Conservation (phyloP, 202 grass and related monocot genomes). For the Schoenoplectus tabernaemontani region DNA sequence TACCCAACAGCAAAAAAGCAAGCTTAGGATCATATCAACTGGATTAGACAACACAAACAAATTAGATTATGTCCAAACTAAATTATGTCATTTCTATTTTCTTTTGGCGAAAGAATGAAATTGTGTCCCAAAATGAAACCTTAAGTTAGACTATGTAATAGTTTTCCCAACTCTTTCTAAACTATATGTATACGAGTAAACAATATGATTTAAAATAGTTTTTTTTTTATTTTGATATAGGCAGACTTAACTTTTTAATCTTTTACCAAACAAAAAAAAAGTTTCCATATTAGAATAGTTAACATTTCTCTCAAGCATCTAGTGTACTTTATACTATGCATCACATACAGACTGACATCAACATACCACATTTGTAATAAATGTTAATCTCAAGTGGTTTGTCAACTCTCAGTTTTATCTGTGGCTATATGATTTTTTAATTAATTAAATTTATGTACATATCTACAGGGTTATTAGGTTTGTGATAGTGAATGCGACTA, state of each 20-base stretch:
- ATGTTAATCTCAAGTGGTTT: neutral
- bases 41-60: constrained; percentile 86
- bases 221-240: too few relatives aligned
- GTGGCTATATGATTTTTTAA: neutral
- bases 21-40: constrained; percentile 78
- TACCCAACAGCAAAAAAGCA: constrained; percentile 41
- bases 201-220: too few relatives aligned
- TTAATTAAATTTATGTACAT: neutral
- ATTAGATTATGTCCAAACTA: constrained; percentile 47
- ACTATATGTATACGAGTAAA: too few relatives aligned
- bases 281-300: too few relatives aligned
- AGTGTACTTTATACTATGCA: too few relatives aligned
- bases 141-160: too few relatives aligned
- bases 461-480: neutral
- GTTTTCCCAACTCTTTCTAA: too few relatives aligned
- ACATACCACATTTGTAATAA: neutral
- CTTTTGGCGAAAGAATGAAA: too few relatives aligned
- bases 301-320: too few relatives aligned
- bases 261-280: too few relatives aligned
- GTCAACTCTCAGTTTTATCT: neutral
- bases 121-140: too few relatives aligned
- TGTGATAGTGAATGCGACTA: neutral
- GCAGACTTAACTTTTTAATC: too few relatives aligned
- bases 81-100: neutral
- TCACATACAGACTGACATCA: neutral